These are phyloP conservation scores for Phoenix dactylifera DNA, from an alignment of 176 grass and related monocot genomes.

Conservation along the genomic window DNA sequence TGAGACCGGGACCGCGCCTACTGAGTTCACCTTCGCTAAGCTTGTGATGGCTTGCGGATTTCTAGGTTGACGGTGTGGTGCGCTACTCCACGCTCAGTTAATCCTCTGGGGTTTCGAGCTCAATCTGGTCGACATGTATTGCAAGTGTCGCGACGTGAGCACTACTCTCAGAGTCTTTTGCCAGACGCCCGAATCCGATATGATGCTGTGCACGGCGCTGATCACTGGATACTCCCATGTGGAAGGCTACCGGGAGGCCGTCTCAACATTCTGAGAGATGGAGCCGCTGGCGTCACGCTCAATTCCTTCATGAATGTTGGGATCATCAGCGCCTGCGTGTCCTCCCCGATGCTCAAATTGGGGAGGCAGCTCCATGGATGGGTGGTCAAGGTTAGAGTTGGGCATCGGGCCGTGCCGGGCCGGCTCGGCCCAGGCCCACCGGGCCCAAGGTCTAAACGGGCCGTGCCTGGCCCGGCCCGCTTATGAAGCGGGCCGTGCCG, in stretches of 20 bases:
- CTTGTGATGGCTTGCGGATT: slow-evolving; percentile 22
- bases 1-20: neutral
- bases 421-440: too few species aligned
- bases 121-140: slow-evolving; percentile 59
- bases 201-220: slow-evolving; percentile 34
- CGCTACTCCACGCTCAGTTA: slow-evolving; percentile 56
- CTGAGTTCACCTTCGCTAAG: too few species aligned
- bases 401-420: too few species aligned
- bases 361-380: slow-evolving; percentile 48
- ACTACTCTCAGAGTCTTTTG: slow-evolving; percentile 30
- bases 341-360: slow-evolving; percentile 11
- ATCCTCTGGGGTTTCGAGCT: slow-evolving; percentile 35
- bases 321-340: slow-evolving; percentile 36
- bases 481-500: too few species aligned
- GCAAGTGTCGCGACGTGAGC: slow-evolving; percentile 32
- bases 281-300: slow-evolving; percentile 22
- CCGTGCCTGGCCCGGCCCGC: too few species aligned
- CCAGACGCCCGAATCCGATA: slow-evolving; percentile 40
- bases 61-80: slow-evolving; percentile 17
- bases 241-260: slow-evolving; percentile 22
- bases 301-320: slow-evolving; percentile 55
- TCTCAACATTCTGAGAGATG: slow-evolving; percentile 45
- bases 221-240: slow-evolving; percentile 35
- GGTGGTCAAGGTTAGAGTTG: slow-evolving; percentile 43
- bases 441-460: too few species aligned